Conservation (phyloP, 768 basidiomycete species). For the Epithele typhae region DNA sequence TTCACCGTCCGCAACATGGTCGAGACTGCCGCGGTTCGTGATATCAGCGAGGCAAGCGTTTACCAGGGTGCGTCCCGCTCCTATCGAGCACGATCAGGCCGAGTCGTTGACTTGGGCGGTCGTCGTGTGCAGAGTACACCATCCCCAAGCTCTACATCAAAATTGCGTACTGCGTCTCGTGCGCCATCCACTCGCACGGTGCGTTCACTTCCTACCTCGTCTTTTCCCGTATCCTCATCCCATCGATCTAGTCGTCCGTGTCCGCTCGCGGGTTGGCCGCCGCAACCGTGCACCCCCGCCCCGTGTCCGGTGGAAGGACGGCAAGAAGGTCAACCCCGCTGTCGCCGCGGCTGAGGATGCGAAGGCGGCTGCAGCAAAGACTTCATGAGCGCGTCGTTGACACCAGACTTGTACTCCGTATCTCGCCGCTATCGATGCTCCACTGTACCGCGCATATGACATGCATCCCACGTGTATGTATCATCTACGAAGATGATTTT, state of each 20-base stretch:
- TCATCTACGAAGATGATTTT: neutral
- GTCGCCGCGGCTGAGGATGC: slow-evolving; percentile 91
- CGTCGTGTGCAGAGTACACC: slow-evolving; percentile 65
- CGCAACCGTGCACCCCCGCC: slow-evolving; percentile 98
- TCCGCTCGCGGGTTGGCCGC: slow-evolving; percentile 91
- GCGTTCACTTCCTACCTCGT: slow-evolving; percentile 25
- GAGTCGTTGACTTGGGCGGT: neutral
- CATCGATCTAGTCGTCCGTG: slow-evolving; percentile 82
- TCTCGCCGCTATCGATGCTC: slow-evolving; percentile 15
- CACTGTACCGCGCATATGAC: slow-evolving; percentile 10
- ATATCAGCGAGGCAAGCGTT: slow-evolving; percentile 94
- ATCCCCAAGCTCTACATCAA: slow-evolving; percentile 98
- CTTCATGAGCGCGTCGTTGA: slow-evolving; percentile 39
- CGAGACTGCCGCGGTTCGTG: slow-evolving; percentile 95
- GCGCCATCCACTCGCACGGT: slow-evolving; percentile 99
- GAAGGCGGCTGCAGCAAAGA: slow-evolving; percentile 52
- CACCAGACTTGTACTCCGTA: slow-evolving; percentile 16
- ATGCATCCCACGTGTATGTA: slow-evolving; percentile 2
- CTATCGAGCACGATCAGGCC: neutral
- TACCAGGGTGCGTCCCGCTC: slow-evolving; percentile 67
- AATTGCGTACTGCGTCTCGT: slow-evolving; percentile 98
- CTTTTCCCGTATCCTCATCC: neutral
- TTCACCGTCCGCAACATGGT: slow-evolving; percentile 99
- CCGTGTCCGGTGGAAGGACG: slow-evolving; percentile 92
- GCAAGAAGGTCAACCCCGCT: slow-evolving; percentile 94